Conservation (phyloP, 495 filamentous ascomycete genomes). For the Pseudomonodictys pantanalensis region DNA sequence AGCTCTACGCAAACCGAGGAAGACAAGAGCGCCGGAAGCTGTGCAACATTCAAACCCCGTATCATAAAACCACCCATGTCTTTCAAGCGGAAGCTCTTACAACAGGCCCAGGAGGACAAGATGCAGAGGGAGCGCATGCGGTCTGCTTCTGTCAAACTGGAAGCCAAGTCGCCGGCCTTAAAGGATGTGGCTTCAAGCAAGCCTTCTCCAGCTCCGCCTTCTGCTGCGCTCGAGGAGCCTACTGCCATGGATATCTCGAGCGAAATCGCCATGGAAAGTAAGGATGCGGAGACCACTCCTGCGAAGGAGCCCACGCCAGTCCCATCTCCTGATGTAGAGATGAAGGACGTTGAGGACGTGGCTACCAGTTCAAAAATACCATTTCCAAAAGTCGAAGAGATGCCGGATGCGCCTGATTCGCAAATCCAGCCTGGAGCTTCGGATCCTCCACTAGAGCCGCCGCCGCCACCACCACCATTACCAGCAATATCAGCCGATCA, state of each 20-base stretch:
- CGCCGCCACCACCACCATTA: constrained; percentile 32
- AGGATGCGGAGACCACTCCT: background rate
- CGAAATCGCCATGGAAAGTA: background rate
- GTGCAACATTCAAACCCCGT: constrained; percentile 1
- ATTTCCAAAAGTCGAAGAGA: constrained; percentile 14
- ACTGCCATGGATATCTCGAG: constrained; percentile 8
- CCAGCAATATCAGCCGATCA: constrained; percentile 1
- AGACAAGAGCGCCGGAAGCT: background rate
- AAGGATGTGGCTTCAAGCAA: constrained; percentile 21
- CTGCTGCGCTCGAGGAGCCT: background rate
- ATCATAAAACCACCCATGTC: constrained; percentile 13
- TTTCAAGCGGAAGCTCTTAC: constrained; percentile 23
- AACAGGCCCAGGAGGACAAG: constrained; percentile 21
- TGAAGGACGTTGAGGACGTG: constrained; percentile 34
- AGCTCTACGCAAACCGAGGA: constrained; percentile 32
- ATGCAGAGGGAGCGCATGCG: constrained; percentile 23
- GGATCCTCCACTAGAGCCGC: constrained; percentile 33
- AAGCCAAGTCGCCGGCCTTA: constrained; percentile 26
- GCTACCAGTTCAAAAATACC: background rate
- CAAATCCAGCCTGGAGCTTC: constrained; percentile 10
- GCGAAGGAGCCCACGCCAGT: constrained; percentile 1
- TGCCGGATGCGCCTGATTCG: constrained; percentile 10
- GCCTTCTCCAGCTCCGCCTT: constrained; percentile 4
- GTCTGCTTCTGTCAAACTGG: constrained; percentile 27
- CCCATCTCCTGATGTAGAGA: constrained; percentile 32